Base-by-base conservation (phyloP, 2,329 filamentous ascomycete genomes). In the Microdochium trichocladiopsis region DNA sequence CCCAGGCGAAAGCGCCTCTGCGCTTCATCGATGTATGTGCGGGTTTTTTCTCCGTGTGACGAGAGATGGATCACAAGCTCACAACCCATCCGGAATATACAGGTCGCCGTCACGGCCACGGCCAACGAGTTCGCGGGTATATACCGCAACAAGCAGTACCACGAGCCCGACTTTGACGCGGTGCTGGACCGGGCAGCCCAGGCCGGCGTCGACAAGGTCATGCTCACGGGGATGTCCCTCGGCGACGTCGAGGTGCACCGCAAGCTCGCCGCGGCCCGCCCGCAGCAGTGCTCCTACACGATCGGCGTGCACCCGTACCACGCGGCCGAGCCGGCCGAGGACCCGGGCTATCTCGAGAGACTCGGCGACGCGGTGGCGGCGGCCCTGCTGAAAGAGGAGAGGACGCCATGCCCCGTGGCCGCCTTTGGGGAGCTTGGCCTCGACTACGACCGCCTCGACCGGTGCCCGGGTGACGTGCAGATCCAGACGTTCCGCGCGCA, bases 221-320 rank as follows among this genome's bases (percentile, higher is more conserved):
- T 72, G 56, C 55, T 72, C 25, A 68, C 69, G 3, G 71, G 73
- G 53, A 69, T 73, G 60, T 65, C 65, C 1, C 59, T 69, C 2
- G 41, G 56, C 2, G 68, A 70, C 47, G 60, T 63, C 1, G 33
- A 50, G 0, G 52, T 53, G 16, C 69, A 70, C 49, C 54, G 62
- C 3, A 57, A 54, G 14, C 63, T 69, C 25, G 65, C 62, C 10
- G 51, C 57, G 47, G 61, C 60, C 2, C 63, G 60, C 1, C 66
- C 63, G 2, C 45, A 53, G 2, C 62, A 64, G 28, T 76, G 73
- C 54, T 72, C 64, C 11, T 61, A 75, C 52, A 78, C 76, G 2
- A 64, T 78, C 10, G 76, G 76, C 1, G 66, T 78, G 3, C 76
- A 79, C 52, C 75, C 75, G 0, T 79, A 79, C 52, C 73, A 79